Percentiles rank a stretch among this genome's conserved stretches.
Conservation (phyloP, 73 alveolate genomes). For the Paramecium caudatum region DNA sequence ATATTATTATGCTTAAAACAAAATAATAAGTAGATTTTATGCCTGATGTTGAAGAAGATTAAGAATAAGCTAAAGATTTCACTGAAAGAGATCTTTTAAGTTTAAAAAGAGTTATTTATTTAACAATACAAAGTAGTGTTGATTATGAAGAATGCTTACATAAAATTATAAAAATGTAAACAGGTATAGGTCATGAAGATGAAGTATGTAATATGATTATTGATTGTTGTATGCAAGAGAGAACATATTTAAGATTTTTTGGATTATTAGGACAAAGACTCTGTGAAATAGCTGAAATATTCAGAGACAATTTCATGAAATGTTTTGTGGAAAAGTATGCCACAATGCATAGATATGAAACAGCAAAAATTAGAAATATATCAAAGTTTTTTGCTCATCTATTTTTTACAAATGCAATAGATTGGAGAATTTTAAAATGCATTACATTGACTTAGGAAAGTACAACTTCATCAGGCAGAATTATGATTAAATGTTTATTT, state of each 20-base stretch:
- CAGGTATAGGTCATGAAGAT: slow-evolving; percentile 98
- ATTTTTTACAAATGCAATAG: slow-evolving; percentile 96
- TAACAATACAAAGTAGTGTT: slow-evolving; percentile 96
- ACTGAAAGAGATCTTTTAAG: slow-evolving; percentile 97
- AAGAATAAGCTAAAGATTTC: slow-evolving; percentile 86
- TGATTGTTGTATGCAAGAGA: slow-evolving; percentile 98
- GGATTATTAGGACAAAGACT: slow-evolving; percentile 92
- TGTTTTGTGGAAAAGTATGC: slow-evolving; percentile 93
- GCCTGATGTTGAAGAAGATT: slow-evolving; percentile 86
- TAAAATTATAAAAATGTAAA: slow-evolving; percentile 97
- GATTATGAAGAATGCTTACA: slow-evolving; percentile 99
- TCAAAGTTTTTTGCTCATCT: slow-evolving; percentile 99
- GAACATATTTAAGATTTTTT: slow-evolving; percentile 97
- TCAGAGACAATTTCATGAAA: slow-evolving; percentile 94
- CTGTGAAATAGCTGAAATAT: slow-evolving; percentile 95
- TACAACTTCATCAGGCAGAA: slow-evolving; percentile 98
- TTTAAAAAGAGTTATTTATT: slow-evolving; percentile 96
- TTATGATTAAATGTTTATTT: slow-evolving; percentile 95
- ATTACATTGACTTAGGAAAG: slow-evolving; percentile 98
- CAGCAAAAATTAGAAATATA: slow-evolving; percentile 98
- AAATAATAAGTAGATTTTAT: slow-evolving; percentile 79
- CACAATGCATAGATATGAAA: slow-evolving; percentile 98
- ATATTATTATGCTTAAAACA: slow-evolving; percentile 83
- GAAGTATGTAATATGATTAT: slow-evolving; percentile 97
- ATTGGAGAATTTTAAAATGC: slow-evolving; percentile 90